phyloP scores from a whole-genome alignment of 2,329 filamentous ascomycete genomes.

The Arthrobotrys iridis region DNA sequence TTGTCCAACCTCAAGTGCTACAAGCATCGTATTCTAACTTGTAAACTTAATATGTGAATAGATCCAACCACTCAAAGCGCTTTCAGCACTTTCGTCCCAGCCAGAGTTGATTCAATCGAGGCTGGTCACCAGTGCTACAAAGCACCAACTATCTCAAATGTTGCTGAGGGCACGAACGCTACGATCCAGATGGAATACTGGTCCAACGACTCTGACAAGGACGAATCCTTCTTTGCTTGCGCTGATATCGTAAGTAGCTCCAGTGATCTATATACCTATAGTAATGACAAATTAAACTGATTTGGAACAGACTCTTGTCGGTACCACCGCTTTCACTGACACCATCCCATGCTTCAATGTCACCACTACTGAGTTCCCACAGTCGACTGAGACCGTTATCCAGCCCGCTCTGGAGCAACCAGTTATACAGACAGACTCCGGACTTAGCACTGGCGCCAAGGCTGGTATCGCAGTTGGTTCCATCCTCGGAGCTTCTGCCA shows the following conservation, averaged over 20 bases:
- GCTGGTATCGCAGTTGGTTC: constrained; percentile 58
- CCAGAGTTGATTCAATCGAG: constrained; percentile 62
- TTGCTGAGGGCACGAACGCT: constrained; percentile 64
- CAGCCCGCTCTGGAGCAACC: constrained; percentile 26
- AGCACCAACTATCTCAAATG: constrained; percentile 59
- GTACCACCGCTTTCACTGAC: constrained; percentile 60
- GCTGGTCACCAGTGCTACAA: constrained; percentile 65
- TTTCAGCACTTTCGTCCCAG: constrained; percentile 60
- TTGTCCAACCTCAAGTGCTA: neutral
- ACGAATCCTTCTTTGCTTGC: constrained; percentile 66
- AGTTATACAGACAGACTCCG: constrained; percentile 25
- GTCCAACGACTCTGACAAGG: constrained; percentile 63
- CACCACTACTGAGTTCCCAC: constrained; percentile 60
- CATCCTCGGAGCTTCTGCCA: constrained; percentile 56
- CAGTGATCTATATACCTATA: neutral
- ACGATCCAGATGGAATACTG: constrained; percentile 66
- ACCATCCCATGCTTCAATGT: constrained; percentile 64
- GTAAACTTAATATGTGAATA: constrained; percentile 21
- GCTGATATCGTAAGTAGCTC: constrained; percentile 63
- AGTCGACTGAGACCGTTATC: constrained; percentile 54
- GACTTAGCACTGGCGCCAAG: constrained; percentile 51
- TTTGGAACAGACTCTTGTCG: constrained; percentile 62
- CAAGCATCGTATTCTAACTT: constrained; percentile 1
- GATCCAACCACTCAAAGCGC: constrained; percentile 62
- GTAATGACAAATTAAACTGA: neutral